Conservation (phyloP, 495 filamentous ascomycete genomes). For the Xylaria cubensis region DNA sequence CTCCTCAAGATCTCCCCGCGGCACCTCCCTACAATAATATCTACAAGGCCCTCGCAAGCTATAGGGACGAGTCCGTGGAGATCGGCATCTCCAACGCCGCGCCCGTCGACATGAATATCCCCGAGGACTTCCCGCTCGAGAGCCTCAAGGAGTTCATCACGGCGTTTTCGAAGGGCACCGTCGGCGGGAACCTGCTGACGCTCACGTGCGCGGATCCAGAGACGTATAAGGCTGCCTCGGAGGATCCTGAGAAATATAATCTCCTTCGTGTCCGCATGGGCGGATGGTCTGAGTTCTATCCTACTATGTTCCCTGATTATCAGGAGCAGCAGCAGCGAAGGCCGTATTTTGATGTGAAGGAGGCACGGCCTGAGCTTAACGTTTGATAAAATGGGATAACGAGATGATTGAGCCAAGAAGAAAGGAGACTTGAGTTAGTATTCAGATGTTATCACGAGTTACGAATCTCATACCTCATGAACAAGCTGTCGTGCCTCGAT, state of each 20-base stretch:
- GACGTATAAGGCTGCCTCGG: conserved; percentile 23
- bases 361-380: background rate
- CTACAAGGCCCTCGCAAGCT: conserved; percentile 18
- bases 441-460: background rate
- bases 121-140: conserved; percentile 26
- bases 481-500: background rate
- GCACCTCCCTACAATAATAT: conserved; percentile 15
- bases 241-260: conserved; percentile 29
- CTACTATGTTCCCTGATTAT: conserved; percentile 29
- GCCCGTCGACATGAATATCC: conserved; percentile 32
- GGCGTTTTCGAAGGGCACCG: conserved; percentile 12
- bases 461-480: background rate
- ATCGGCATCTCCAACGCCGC: conserved; percentile 28
- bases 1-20: conserved; percentile 17
- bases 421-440: background rate
- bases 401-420: background rate
- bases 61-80: conserved; percentile 12
- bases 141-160: conserved; percentile 11
- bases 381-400: background rate
- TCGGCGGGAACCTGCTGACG: conserved; percentile 27
- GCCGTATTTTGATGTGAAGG: conserved; percentile 25
- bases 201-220: conserved; percentile 29
- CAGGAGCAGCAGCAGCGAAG: conserved; percentile 28
- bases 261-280: conserved; percentile 28
- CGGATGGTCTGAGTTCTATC: conserved; percentile 30